phyloP scores from a whole-genome alignment of 225 moss, liverwort and hornwort species.

The Polytrichum commune region DNA sequence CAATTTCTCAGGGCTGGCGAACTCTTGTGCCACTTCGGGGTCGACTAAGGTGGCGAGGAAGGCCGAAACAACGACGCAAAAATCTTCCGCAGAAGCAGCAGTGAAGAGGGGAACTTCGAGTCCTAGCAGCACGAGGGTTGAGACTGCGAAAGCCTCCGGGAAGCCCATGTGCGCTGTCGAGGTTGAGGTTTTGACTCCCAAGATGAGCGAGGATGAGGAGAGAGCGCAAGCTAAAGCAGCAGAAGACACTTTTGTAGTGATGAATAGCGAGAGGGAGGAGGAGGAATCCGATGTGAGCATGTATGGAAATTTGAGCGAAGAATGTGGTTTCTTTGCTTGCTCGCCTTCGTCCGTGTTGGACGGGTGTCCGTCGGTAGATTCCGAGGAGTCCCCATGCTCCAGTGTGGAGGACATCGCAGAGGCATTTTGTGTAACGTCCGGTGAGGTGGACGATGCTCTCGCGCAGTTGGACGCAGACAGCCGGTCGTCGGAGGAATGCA shows the following conservation, averaged over 20 bases:
- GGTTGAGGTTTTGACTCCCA: conserved; percentile 5
- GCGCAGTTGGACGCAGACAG: conserved; percentile 7
- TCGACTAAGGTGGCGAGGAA: not conserved
- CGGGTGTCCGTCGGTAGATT: conserved; percentile 13
- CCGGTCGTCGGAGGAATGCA: not conserved
- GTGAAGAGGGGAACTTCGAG: conserved; percentile 11
- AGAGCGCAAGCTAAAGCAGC: conserved; percentile 3
- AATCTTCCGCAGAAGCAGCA: not conserved
- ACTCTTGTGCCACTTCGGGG: not conserved
- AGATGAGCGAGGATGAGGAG: conserved; percentile 14
- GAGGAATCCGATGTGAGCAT: conserved; percentile 3
- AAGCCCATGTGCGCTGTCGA: conserved; percentile 14
- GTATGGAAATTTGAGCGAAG: conserved; percentile 21
- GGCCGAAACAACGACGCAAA: conserved; percentile 1
- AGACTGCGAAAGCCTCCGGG: not conserved
- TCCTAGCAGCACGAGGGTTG: not conserved
- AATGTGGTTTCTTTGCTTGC: conserved; percentile 31
- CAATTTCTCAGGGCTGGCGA: conserved; percentile 17
- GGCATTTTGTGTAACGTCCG: conserved; percentile 6
- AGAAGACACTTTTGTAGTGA: conserved; percentile 20
- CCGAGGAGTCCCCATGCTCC: conserved; percentile 26
- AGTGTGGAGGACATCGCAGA: conserved; percentile 24
- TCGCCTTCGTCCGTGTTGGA: conserved; percentile 58
- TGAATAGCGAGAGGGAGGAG: not conserved
- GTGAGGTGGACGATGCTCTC: not conserved